Evolutionary conservation across 768 basidiomycete genomes (phyloP), one percentile per base, ranked within the genome.

Genomic region (Podaxis mareebaensis): DNA sequence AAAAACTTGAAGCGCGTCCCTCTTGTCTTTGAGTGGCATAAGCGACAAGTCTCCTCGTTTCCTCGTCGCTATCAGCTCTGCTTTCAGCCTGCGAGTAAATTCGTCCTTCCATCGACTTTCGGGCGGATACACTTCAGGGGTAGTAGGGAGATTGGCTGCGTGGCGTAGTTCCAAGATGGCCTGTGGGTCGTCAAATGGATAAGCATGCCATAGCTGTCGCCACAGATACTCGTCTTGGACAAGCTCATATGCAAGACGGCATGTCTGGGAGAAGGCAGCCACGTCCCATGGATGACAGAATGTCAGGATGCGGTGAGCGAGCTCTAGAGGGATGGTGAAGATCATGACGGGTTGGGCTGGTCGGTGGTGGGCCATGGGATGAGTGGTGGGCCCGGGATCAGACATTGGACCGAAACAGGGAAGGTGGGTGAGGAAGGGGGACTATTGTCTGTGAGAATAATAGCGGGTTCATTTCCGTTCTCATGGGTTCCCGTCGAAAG

Each of bases 141-240:
- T 33, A 12, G 20, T 63, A 12, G 53, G 52, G 17, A 68, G 46
- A 22, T 46, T 26, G 28, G 46, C 51, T 38, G 26, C 54, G 11
- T 28, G 65, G 54, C 49, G 58, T n/a, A 36, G 65, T 55, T 67
- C 66, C 54, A 54, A 44, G n/a, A 75, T 69, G 46, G 70, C 61
- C 15, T 84, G 77, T n/a, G 88, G 88, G 68, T 89, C 84, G 69
- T 92, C 91, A 71, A 90, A 91, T 5, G 82, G 79, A 53, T 75
- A 70, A 24, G 74, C 61, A 42, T 89, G 81, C 73, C 88, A 91
- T 57, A 91, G 76, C 58, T 83, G 76, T 58, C 86, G 85, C 90
- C 90, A 93, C 44, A 93, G 79, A 69, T 85, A 83, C 53, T 83
- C 81, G 73, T 89, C 86, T 30, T 75, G 83, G 49, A 90, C 79